Evolutionary conservation across 108 stramenopile species (phyloP), one percentile per base, ranked within the genome.

Genomic region (Cyclotella sp.): DNA sequence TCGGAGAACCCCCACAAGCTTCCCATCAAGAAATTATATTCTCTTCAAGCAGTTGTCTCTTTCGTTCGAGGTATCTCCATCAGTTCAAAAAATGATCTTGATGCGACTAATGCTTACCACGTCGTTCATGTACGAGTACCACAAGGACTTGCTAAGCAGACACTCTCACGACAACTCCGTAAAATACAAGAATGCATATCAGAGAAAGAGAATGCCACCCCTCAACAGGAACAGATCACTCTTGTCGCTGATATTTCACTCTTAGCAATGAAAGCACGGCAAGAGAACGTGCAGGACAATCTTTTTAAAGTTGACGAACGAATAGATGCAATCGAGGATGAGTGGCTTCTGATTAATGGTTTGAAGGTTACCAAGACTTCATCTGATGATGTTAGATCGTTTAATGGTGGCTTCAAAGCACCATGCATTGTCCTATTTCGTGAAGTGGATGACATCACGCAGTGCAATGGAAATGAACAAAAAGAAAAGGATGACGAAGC

Each of bases 321-420:
- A 12, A 29, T 45, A 51, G 53, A 60, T 15, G 66, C 60, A 22
- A 58, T 43, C 39, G 63, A 45, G 22, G 75, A 73, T 49, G 77
- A 83, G 18, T 97, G 96, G 96, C 29, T 95, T 60, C 82, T 93
- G 10, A 79, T 88, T 70, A 97, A 97, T 79, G 91, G 94, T 21
- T 94, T 90, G 63, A 74, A 86, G 44, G 91, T 93, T 6, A 66
- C 82, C 0, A 71, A 86, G 14, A 83, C 87, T 7, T 45, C 77
- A 11, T 72, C 86, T 22, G 88, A 90, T 49, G 94, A 95, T 78
- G 96, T 87, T 24, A 64, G 89, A n/a, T 87, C 89, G 34, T 95
- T 95, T 70, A 77, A 84, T 70, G 85, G 82, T 21, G 70, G 78
- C 8, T 94, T 86, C 69, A 91, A 91, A 72, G 93, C 94, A 64